Evolutionary conservation across 768 basidiomycete species (phyloP).

Genomic region (Pleurotus giganteus): DNA sequence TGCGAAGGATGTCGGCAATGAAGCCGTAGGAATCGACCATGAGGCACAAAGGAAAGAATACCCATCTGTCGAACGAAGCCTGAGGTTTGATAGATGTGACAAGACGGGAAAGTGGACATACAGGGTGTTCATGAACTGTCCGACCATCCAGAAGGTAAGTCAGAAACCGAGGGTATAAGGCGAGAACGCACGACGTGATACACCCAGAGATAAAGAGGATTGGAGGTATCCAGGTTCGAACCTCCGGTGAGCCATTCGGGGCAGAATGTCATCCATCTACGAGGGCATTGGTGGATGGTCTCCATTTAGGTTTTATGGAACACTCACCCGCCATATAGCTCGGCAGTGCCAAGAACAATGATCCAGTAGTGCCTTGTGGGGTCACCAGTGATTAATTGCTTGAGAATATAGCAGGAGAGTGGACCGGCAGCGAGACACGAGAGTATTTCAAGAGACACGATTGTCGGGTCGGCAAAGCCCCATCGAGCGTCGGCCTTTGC

Average conservation of each 20-base stretch:
- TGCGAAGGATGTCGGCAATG: slow-evolving; percentile 61
- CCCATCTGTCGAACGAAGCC: slow-evolving; percentile 64
- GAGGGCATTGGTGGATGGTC: too few relatives aligned
- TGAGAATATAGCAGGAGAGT: too few relatives aligned
- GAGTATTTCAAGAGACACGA: too few relatives aligned
- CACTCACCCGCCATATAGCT: too few relatives aligned
- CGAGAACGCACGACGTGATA: slow-evolving; percentile 64
- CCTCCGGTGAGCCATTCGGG: slow-evolving; percentile 83
- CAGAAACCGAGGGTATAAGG: too few relatives aligned
- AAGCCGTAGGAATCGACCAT: slow-evolving; percentile 77
- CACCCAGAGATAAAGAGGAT: slow-evolving; percentile 72
- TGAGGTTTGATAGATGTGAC: not conserved
- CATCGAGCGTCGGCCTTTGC: too few relatives aligned
- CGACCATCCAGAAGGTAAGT: not conserved
- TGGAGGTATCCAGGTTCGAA: slow-evolving; percentile 68
- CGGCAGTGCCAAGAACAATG: too few relatives aligned
- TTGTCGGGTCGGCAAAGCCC: too few relatives aligned
- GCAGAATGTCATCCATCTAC: slow-evolving; percentile 84
- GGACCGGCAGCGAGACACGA: too few relatives aligned
- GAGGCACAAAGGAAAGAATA: slow-evolving; percentile 68
- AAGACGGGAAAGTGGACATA: slow-evolving; percentile 29
- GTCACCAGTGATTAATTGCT: too few relatives aligned
- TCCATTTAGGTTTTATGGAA: too few relatives aligned
- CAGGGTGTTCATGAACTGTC: slow-evolving; percentile 80
- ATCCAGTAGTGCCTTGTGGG: too few relatives aligned